A percentile compares a stretch with the other conserved stretches of the same genome.
phyloP scores from a whole-genome alignment of 192 early-diverging fungal species.

The Backusella tuberculispora region DNA sequence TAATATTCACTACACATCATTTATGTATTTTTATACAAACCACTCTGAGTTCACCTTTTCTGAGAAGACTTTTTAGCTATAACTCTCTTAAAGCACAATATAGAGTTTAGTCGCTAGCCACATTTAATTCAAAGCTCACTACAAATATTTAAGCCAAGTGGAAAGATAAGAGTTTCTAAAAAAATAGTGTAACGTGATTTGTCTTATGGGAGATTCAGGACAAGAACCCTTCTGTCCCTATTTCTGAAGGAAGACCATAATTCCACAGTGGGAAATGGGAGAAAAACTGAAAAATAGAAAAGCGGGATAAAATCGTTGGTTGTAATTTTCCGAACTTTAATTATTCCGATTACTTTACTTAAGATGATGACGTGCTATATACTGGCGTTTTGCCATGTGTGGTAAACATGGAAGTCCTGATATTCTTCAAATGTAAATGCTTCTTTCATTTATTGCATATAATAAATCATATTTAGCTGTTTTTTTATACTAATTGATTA shows the following conservation, averaged over 20 bases:
- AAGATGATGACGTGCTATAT: not conserved
- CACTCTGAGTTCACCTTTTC: not conserved
- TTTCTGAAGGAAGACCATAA: not conserved
- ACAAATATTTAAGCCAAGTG: not conserved
- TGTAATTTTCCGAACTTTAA: slow-evolving; percentile 1
- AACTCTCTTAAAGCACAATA: not conserved
- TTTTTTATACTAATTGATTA: not conserved
- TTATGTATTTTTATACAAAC: not conserved
- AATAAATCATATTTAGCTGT: not conserved
- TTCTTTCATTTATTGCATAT: too few relatives aligned
- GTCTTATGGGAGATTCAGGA: slow-evolving; percentile 6
- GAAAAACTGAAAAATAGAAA: slow-evolving; percentile 11
- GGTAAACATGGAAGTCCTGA: not conserved
- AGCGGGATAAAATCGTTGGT: slow-evolving; percentile 3
- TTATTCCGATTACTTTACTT: slow-evolving; percentile 7
- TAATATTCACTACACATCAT: not conserved
- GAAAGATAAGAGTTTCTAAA: not conserved
- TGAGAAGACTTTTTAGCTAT: not conserved
- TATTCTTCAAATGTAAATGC: not conserved
- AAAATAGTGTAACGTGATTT: not conserved
- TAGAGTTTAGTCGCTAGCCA: not conserved
- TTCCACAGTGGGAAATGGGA: slow-evolving; percentile 12
- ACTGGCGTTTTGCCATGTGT: not conserved
- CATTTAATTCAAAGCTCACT: not conserved
- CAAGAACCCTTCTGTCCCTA: slow-evolving; percentile 14